Percentiles rank a stretch among this genome's conserved stretches.
Conservation (phyloP, 768 basidiomycete species). For the Crassisporium funariophilum region DNA sequence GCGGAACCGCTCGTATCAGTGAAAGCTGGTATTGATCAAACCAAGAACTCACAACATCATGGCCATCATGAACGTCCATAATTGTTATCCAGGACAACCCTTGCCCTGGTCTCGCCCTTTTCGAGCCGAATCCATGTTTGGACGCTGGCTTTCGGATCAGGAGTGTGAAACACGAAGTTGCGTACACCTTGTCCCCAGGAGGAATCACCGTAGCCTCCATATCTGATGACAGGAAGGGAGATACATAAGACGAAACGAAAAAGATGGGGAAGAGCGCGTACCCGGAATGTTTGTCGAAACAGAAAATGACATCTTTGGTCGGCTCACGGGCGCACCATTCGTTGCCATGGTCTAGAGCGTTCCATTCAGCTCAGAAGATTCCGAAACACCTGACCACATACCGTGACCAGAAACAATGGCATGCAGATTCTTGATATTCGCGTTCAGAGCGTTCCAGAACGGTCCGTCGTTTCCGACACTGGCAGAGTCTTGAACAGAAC, state of each 20-base stretch:
- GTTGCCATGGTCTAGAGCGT: slow-evolving; percentile 71
- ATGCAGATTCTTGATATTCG: slow-evolving; percentile 63
- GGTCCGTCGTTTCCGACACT: slow-evolving; percentile 49
- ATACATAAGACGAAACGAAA: background rate
- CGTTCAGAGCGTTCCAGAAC: slow-evolving; percentile 65
- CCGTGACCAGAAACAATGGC: slow-evolving; percentile 75
- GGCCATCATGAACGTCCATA: no score
- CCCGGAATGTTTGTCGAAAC: slow-evolving; percentile 81
- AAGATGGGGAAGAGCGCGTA: slow-evolving; percentile 22
- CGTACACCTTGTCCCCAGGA: slow-evolving; percentile 70
- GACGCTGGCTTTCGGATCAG: slow-evolving; percentile 45
- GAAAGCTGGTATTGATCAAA: no score
- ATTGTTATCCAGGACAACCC: slow-evolving; percentile 47
- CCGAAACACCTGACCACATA: slow-evolving; percentile 25
- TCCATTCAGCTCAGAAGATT: no score
- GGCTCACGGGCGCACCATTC: slow-evolving; percentile 79
- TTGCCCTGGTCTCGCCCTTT: slow-evolving; percentile 56
- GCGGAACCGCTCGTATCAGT: no score
- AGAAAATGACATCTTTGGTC: slow-evolving; percentile 64
- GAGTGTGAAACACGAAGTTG: slow-evolving; percentile 58
- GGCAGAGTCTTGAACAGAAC: slow-evolving; percentile 62
- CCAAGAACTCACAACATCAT: no score
- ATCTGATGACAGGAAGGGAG: slow-evolving; percentile 39
- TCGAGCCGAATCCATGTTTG: slow-evolving; percentile 71
- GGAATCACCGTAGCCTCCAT: slow-evolving; percentile 58